Evolutionary conservation across 1,284 basidiomycete genomes (phyloP).

Genomic region (Tilletia indica): DNA sequence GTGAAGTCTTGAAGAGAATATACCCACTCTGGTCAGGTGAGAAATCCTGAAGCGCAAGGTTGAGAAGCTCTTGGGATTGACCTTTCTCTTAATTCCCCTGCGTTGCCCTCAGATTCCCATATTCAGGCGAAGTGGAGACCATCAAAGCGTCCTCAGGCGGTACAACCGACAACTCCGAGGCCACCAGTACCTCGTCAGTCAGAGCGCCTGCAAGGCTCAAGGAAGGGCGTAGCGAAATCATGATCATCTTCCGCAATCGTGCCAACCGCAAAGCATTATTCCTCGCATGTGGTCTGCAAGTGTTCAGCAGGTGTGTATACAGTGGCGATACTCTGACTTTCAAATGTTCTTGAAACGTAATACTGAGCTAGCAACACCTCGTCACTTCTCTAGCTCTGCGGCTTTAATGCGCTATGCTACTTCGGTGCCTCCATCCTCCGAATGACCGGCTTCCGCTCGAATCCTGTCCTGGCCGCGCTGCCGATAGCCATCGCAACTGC

Average conservation of each 20-base stretch:
- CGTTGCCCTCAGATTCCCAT: conserved; percentile 10
- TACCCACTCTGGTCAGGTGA: conserved; percentile 30
- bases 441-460: conserved; percentile 43
- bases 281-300: conserved; percentile 37
- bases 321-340: not conserved
- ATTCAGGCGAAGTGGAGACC: conserved; percentile 36
- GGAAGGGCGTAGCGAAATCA: conserved; percentile 23
- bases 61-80: not conserved
- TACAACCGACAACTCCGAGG: not conserved
- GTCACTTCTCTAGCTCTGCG: not conserved
- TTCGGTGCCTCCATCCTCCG: conserved; percentile 35
- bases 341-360: not conserved
- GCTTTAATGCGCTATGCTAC: conserved; percentile 36
- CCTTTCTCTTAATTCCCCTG: not conserved
- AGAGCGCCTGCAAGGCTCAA: not conserved
- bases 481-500: conserved; percentile 42
- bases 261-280: conserved; percentile 33
- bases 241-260: conserved; percentile 27
- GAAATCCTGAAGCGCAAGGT: not conserved
- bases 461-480: conserved; percentile 43
- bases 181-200: conserved; percentile 22
- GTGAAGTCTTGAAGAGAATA: conserved; percentile 38
- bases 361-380: not conserved
- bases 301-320: conserved; percentile 32
- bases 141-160: conserved; percentile 24